These are phyloP conservation scores for Moricandia moricandioides DNA, from an alignment of 345 rosid genomes.

Conservation along the genomic window DNA sequence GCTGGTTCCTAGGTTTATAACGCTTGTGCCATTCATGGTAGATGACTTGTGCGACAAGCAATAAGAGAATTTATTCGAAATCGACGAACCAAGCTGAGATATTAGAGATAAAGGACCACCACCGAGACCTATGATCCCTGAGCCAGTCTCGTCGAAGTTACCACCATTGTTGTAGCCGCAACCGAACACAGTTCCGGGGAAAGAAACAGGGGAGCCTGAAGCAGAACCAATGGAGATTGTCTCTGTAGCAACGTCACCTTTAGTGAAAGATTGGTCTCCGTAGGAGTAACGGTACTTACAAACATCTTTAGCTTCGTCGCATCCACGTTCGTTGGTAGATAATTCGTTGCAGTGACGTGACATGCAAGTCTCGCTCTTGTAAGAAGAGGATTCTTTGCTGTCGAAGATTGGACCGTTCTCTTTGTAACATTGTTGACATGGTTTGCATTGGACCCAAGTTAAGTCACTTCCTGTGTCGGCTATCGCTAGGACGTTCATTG, in stretches of 20 bases:
- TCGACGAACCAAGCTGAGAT: slow-evolving; percentile 44
- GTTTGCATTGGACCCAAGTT: slow-evolving; percentile 61
- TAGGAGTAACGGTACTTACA: slow-evolving; percentile 40
- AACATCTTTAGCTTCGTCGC: background rate
- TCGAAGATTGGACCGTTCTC: slow-evolving; percentile 50
- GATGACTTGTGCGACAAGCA: slow-evolving; percentile 51
- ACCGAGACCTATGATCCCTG: slow-evolving; percentile 66
- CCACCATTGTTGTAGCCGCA: slow-evolving; percentile 54
- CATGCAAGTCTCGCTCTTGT: slow-evolving; percentile 37
- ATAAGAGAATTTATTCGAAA: slow-evolving; percentile 56
- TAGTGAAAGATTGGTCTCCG: slow-evolving; percentile 42
- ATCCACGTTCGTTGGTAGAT: slow-evolving; percentile 11
- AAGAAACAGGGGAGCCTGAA: slow-evolving; percentile 36
- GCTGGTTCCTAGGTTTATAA: slow-evolving; percentile 49
- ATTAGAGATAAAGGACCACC: slow-evolving; percentile 49
- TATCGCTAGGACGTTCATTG: slow-evolving; percentile 34
- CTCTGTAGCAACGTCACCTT: slow-evolving; percentile 49
- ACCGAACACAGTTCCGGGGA: slow-evolving; percentile 44
- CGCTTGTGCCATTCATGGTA: slow-evolving; percentile 33
- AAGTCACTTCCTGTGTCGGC: slow-evolving; percentile 74
- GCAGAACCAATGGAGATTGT: slow-evolving; percentile 48
- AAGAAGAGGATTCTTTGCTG: slow-evolving; percentile 45
- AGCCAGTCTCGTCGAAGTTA: slow-evolving; percentile 37
- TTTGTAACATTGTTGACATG: slow-evolving; percentile 54
- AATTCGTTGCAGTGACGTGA: slow-evolving; percentile 40